Conservation (phyloP, 2,329 filamentous ascomycete species). For the Alternaria incomplexa region DNA sequence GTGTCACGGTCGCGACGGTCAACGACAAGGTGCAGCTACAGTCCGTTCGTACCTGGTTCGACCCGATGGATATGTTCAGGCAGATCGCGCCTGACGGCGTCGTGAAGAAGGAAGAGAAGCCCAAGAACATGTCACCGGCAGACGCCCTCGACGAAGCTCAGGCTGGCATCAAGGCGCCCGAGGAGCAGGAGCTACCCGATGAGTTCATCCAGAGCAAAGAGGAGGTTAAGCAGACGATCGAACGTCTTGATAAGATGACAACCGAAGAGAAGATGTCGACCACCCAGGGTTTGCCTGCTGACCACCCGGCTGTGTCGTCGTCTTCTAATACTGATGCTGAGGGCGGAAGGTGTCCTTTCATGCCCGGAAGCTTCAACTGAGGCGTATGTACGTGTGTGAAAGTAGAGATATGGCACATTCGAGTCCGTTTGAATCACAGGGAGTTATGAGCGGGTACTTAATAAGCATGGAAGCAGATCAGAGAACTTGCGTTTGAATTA, state of each 20-base stretch:
- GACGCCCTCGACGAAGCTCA: conserved; percentile 35
- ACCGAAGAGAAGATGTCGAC: not conserved
- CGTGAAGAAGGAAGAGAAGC: conserved; percentile 53
- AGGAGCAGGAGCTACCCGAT: conserved; percentile 24
- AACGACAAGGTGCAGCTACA: conserved; percentile 66
- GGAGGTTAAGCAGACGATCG: conserved; percentile 14
- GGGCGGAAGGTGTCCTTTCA: conserved; percentile 16
- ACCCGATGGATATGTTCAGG: conserved; percentile 70
- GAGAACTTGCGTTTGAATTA: not conserved
- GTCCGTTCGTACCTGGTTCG: conserved; percentile 68
- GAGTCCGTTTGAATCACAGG: not conserved
- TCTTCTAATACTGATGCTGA: not conserved
- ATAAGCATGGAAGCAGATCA: not conserved
- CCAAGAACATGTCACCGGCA: conserved; percentile 39
- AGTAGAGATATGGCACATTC: not conserved
- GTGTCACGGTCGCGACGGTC: conserved; percentile 66
- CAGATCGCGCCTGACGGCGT: conserved; percentile 64
- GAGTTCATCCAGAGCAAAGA: conserved; percentile 15
- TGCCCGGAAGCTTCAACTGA: conserved; percentile 1
- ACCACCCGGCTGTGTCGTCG: conserved; percentile 6
- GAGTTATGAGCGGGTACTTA: not conserved
- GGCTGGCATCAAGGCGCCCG: conserved; percentile 12
- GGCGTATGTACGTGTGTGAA: not conserved
- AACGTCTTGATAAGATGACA: conserved; percentile 13
- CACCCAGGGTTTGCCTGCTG: conserved; percentile 9